Evolutionary conservation across 2,329 filamentous ascomycete species (phyloP).

Genomic region (Lecanosticta acicola): DNA sequence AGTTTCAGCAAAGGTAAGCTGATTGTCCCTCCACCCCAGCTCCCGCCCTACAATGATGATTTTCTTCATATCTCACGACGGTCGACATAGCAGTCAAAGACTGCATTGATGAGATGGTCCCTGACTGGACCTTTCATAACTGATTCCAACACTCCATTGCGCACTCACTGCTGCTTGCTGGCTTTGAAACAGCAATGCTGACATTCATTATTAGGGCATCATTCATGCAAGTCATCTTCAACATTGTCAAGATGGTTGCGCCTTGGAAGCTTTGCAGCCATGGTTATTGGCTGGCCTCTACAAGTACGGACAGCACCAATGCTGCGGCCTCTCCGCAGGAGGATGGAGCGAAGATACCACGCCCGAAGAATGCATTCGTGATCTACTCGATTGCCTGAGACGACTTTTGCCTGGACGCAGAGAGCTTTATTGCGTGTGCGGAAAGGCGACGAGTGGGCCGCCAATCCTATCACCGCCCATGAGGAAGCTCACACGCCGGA

Average conservation of each 20-base stretch:
- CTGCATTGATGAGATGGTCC: constrained; percentile 37
- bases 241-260: background rate
- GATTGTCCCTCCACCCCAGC: background rate
- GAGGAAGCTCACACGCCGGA: constrained; percentile 2
- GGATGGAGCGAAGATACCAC: constrained; percentile 9
- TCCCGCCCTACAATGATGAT: constrained; percentile 30
- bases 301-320: constrained; percentile 11
- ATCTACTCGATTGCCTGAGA: background rate
- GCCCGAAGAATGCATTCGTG: constrained; percentile 8
- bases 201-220: too few relatives aligned
- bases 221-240: background rate
- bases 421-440: background rate
- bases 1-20: constrained; percentile 7
- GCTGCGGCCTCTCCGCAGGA: constrained; percentile 10
- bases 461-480: background rate
- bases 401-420: background rate
- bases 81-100: constrained; percentile 37
- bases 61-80: constrained; percentile 36
- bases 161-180: background rate
- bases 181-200: too few relatives aligned
- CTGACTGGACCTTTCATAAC: constrained; percentile 33
- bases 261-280: background rate
- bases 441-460: background rate
- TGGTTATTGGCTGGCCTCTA: constrained; percentile 6
- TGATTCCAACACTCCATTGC: constrained; percentile 13